Base-by-base conservation (phyloP, 2,329 filamentous ascomycete genomes). In the Sordariomycetes sp. region DNA sequence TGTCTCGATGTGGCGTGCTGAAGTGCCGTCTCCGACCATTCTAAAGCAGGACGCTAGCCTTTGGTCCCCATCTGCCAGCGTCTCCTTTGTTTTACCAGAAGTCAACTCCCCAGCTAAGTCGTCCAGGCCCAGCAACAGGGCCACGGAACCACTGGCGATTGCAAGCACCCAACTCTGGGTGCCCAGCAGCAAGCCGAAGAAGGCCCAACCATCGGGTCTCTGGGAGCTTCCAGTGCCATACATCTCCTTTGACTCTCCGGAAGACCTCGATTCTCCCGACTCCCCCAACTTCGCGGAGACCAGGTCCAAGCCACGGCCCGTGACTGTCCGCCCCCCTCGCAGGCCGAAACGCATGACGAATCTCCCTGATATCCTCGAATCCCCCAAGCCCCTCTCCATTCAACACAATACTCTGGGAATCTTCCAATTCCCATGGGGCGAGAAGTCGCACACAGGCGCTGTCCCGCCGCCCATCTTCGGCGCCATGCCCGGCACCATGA, bases 381-480 rank as follows among this genome's bases (percentile, higher is more conserved):
- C 65, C 41, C 76, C 76, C 4, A 57, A 71, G 46, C 75, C 74
- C 23, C 57, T 80, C 5, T 66, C 68, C 5, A 60, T 76, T 48
- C 73, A 70, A 52, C 63, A 67, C 27, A 72, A 65, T 10, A 78
- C 73, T 9, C 61, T 80, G 14, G 76, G 75, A 5, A 72, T 80
- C 45, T 81, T 78, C 57, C 72, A 77, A 44, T 79, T 79, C 42
- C 73, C 76, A 3, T 79, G 74, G 72, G 76, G 76, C 11, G 75
- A 79, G 54, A 69, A 57, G 44, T 79, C 75, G 15, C 74, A 79
- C 50, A 64, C 63, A 34, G 67, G 68, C 8, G 68, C 54, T 19
- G 50, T 67, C 35, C 61, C 60, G 41, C 51, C 54, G 52, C 51
- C 55, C 39, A 54, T 53, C 42, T 56, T 58, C 34, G 63, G 60